Conservation (phyloP, 1,139 yeast species). For the Arxiozyma telluris region DNA sequence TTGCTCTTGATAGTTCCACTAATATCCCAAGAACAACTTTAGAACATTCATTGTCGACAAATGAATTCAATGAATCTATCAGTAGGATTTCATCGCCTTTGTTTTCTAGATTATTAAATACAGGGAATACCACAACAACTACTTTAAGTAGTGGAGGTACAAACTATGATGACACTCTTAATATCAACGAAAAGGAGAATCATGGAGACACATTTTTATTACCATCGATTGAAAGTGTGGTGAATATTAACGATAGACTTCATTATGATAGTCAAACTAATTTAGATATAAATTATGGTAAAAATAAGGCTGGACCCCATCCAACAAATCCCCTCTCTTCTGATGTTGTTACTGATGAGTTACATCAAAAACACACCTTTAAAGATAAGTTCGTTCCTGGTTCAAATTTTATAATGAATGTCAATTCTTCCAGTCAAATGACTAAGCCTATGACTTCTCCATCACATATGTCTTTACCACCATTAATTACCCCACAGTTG, state of each 20-base stretch:
- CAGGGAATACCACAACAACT: background rate
- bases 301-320: background rate
- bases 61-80: slow-evolving; percentile 11
- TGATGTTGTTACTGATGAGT: background rate
- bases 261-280: background rate
- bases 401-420: background rate
- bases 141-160: slow-evolving; percentile 1
- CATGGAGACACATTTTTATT: slow-evolving; percentile 21
- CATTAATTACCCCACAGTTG: background rate
- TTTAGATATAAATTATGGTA: background rate
- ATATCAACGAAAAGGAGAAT: slow-evolving; percentile 5
- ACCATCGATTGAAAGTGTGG: slow-evolving; percentile 1
- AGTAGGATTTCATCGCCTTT: slow-evolving; percentile 27
- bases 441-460: background rate
- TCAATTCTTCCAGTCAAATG: background rate
- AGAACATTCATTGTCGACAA: background rate
- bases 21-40: background rate
- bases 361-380: background rate
- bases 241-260: background rate
- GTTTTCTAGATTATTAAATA: slow-evolving; percentile 22
- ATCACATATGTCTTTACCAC: slow-evolving; percentile 1
- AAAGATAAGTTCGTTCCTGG: background rate
- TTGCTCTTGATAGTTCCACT: background rate
- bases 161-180: background rate
- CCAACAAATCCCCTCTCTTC: background rate